A percentile compares a stretch with the other conserved stretches of the same genome.
These are phyloP conservation scores for Marasmius sp. DNA, from an alignment of 1,284 basidiomycete species.

Conservation along the genomic window DNA sequence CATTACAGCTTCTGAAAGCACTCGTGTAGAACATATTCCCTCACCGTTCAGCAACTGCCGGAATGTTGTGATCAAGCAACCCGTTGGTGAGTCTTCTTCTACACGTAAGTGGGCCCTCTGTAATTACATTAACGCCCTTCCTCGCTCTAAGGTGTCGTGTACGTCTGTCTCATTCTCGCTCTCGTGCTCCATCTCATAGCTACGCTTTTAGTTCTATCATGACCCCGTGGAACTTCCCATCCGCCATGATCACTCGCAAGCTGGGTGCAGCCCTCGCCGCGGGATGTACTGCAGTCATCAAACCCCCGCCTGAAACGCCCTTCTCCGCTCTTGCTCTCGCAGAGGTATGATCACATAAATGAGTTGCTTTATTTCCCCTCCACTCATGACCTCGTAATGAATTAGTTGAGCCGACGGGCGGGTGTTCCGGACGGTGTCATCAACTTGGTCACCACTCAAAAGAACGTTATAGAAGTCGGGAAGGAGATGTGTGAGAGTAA, in stretches of 20 bases:
- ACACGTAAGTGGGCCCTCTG: background rate
- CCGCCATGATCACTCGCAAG: constrained; percentile 92
- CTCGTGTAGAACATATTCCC: constrained; percentile 73
- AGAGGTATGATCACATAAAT: constrained; percentile 50
- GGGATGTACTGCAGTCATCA: constrained; percentile 95
- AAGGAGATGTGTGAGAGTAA: constrained; percentile 80
- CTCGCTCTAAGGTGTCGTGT: constrained; percentile 54
- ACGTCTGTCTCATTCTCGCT: constrained; percentile 21
- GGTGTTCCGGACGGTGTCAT: constrained; percentile 95
- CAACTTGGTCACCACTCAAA: constrained; percentile 88
- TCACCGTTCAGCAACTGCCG: constrained; percentile 71
- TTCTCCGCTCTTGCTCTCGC: constrained; percentile 89
- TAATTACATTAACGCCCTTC: background rate
- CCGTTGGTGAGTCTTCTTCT: constrained; percentile 62
- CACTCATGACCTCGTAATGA: background rate
- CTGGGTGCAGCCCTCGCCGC: constrained; percentile 89
- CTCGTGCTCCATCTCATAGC: background rate
- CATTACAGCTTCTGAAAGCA: too few species aligned
- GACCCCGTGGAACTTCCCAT: constrained; percentile 92
- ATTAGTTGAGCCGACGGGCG: constrained; percentile 78
- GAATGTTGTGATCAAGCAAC: constrained; percentile 94
- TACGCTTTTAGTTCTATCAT: constrained; percentile 59
- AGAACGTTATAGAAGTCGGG: constrained; percentile 80
- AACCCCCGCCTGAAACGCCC: constrained; percentile 95
- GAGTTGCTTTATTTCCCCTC: background rate